Evolutionary conservation across 805 yeast species (phyloP), one percentile per base, ranked within the genome.

Genomic region (Scheffersomyces spartinae): DNA sequence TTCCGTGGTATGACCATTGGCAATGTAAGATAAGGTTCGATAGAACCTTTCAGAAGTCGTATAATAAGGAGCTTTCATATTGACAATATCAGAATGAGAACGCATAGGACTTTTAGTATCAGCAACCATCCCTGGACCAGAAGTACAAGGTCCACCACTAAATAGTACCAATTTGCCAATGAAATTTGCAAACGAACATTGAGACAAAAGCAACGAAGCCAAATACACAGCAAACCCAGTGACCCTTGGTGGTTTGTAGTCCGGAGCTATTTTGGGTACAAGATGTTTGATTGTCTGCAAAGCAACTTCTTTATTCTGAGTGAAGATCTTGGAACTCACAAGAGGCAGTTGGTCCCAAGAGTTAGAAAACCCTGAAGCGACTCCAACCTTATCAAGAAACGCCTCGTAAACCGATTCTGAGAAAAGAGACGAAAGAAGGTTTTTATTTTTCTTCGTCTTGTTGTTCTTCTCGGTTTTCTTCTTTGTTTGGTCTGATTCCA

Each of bases 81-180:
- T 43, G n/a, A 39, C 38, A 11, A 56, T 49, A 29, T 55, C 58
- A 13, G 37, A 27, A 34, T 62, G 68, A 4, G 59, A 45, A 24
- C 67, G 36, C 8, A 62, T 40, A 5, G 35, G 30, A 4, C 30
- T 29, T 10, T 22, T 34, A 15, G 24, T 16, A 14, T 40, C 39
- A 2, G 52, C 45, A 13, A 62, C 40, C 17, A 33, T 39, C 0
- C 68, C 68, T 0, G 64, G 64, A 9, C 38, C 40, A 4, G 24
- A 16, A 3, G 64, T 57, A 19, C 58, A 46, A 3, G 68, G 66
- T 0, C 67, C 68, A 15, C 53, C 38, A 4, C 48, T 30, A 29
- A 60, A 58, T 3, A 52, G 25, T 10, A 40, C 21, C 1, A 57
- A 33, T 10, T 50, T 45, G 0, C 55, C 64, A 9, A 33, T 19